Base-by-base conservation (phyloP, 2,329 filamentous ascomycete genomes). In the Pleurostoma richardsiae region DNA sequence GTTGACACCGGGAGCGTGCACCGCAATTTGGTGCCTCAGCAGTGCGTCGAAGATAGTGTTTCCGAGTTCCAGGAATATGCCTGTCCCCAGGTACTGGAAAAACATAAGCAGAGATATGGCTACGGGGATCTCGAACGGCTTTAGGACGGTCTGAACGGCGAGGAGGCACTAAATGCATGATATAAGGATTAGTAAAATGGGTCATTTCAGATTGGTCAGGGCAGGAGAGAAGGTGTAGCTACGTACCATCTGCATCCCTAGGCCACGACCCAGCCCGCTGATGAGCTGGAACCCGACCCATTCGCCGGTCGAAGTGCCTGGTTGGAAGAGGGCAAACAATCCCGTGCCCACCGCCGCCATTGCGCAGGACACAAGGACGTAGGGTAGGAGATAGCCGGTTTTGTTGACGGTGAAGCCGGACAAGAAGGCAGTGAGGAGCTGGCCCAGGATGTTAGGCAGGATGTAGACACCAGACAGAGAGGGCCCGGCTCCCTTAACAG, bases 1-100 rank as follows among this genome's bases (percentile, higher is more conserved):
- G 46, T 61, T 51, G 49, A 59, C 56, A 31, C 47, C 27, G 43
- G 67, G 51, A 2, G 60, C 62, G 7, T 55, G 51, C 19, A 43
- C 33, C 0, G 39, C n/a, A 4, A 72, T 48, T 10, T 52, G 50
- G 2, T 49, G 41, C 2, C 41, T 42, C 5, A 72, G 55, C 42
- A 50, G 53, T 11, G 54, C 33, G 29, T 54, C 29, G 31, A 64
- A 63, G 19, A 62, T 53, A 28, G 51, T 52, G 44, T 60, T 57
- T 6, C n/a, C 8, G 8, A 44, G 6, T 29, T 29, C n/a, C 36
- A 44, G 27, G 36, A 31, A 6, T 29, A 44, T 38, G 30, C 29
- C 10, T 39, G 5, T 19, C 30, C 39, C 33, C 42, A 44, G 27
- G 11, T 36, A 29, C 42, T 44, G 27, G 28, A 30, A 30, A 36